Conservation (phyloP, 768 basidiomycete species). For the Rubroboletus satanas region DNA sequence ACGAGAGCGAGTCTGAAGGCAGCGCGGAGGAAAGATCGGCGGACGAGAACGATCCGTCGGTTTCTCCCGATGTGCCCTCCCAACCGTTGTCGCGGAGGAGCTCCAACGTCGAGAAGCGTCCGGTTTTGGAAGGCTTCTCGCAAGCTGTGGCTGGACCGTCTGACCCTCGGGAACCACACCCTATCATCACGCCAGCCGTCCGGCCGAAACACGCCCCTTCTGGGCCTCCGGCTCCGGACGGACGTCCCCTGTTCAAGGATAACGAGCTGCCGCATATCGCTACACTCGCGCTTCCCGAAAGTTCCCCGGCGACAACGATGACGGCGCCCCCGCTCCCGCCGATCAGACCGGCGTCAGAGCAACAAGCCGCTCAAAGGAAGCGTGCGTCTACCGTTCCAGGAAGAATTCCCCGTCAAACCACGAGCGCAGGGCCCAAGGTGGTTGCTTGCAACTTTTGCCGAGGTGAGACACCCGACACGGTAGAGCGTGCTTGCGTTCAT, state of each 20-base stretch:
- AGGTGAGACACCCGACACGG: constrained; percentile 45
- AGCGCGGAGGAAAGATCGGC: constrained; percentile 59
- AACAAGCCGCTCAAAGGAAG: constrained; percentile 64
- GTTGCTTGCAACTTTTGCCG: constrained; percentile 89
- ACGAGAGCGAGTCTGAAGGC: constrained; percentile 55
- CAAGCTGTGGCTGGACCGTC: constrained; percentile 31
- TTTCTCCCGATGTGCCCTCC: constrained; percentile 48
- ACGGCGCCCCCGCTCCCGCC: constrained; percentile 62
- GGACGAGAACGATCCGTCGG: constrained; percentile 49
- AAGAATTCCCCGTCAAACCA: constrained; percentile 53
- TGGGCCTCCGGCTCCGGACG: constrained; percentile 27
- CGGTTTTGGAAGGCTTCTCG: constrained; percentile 30
- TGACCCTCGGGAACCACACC: constrained; percentile 45
- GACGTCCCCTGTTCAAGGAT: constrained; percentile 50
- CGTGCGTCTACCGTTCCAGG: constrained; percentile 67
- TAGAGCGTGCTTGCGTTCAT: constrained; percentile 5
- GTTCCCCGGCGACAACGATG: constrained; percentile 53
- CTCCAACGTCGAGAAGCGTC: constrained; percentile 35
- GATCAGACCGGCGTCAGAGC: constrained; percentile 62
- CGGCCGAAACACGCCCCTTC: constrained; percentile 29
- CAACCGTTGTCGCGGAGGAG: constrained; percentile 36
- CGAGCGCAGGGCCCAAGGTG: constrained; percentile 76
- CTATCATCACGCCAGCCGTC: constrained; percentile 34
- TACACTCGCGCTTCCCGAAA: constrained; percentile 58
- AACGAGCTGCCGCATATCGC: constrained; percentile 71